phyloP scores from a whole-genome alignment of 805 yeast genomes.

The Pichia exigua region DNA sequence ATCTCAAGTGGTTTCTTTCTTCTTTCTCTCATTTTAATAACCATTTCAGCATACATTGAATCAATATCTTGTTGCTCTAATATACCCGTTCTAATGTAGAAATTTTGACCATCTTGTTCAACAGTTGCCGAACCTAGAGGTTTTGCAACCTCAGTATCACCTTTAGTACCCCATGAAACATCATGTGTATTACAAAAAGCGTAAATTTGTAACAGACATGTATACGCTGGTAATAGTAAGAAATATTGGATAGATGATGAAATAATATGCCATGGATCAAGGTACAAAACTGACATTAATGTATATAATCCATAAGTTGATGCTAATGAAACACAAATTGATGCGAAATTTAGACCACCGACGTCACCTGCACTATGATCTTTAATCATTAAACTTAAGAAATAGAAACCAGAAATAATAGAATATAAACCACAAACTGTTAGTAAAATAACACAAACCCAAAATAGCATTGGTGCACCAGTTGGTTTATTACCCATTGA shows the following conservation, averaged over 20 bases:
- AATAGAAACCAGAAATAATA: slow-evolving; percentile 72
- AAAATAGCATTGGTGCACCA: slow-evolving; percentile 78
- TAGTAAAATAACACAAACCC: slow-evolving; percentile 61
- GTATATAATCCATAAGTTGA: slow-evolving; percentile 90
- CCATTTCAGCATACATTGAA: slow-evolving; percentile 68
- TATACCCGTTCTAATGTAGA: slow-evolving; percentile 69
- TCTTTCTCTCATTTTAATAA: slow-evolving; percentile 64
- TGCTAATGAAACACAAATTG: slow-evolving; percentile 73
- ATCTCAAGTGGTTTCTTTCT: slow-evolving; percentile 52
- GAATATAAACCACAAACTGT: slow-evolving; percentile 79
- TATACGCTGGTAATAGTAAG: slow-evolving; percentile 81
- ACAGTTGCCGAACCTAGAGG: slow-evolving; percentile 77
- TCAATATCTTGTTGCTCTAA: slow-evolving; percentile 72
- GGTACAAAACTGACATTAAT: slow-evolving; percentile 70
- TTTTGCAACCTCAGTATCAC: slow-evolving; percentile 68
- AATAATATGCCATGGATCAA: slow-evolving; percentile 95
- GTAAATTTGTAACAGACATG: slow-evolving; percentile 87
- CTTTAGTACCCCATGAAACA: slow-evolving; percentile 99
- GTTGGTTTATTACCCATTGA: slow-evolving; percentile 98
- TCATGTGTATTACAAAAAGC: slow-evolving; percentile 98
- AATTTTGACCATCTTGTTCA: slow-evolving; percentile 68
- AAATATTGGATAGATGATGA: slow-evolving; percentile 86
- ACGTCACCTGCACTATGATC: slow-evolving; percentile 29
- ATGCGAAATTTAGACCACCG: slow-evolving; percentile 47
- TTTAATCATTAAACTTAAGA: slow-evolving; percentile 53